phyloP scores from a whole-genome alignment of 257 asterid genomes.

The Euphrasia confusa region DNA sequence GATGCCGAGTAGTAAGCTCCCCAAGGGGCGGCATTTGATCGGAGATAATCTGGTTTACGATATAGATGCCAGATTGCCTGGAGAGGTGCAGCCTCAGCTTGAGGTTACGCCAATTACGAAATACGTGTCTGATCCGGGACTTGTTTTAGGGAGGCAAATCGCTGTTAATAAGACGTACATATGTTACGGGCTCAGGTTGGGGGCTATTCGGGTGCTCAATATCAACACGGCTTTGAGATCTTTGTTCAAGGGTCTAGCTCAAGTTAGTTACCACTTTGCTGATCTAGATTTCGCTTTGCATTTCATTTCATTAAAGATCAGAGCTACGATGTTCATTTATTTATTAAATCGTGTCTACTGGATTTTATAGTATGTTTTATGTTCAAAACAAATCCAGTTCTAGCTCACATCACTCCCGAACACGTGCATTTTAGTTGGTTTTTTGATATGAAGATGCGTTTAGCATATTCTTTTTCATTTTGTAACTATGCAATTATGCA shows the following conservation, averaged over 20 bases:
- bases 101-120: constrained; percentile 99
- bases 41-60: constrained; percentile 72
- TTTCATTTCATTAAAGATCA: not conserved
- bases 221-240: constrained; percentile 93
- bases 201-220: constrained; percentile 86
- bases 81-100: constrained; percentile 96
- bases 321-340: constrained; percentile 1
- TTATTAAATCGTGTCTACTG: constrained; percentile 3
- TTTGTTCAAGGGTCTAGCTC: constrained; percentile 85
- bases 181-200: constrained; percentile 87
- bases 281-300: constrained; percentile 9
- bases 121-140: constrained; percentile 90
- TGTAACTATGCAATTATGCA: too few relatives aligned
- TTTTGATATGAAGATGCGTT: not conserved
- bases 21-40: constrained; percentile 80
- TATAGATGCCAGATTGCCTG: constrained; percentile 68
- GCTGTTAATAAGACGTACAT: constrained; percentile 91
- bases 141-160: constrained; percentile 87
- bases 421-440: not conserved
- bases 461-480: not conserved
- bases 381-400: constrained; percentile 3
- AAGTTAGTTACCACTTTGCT: constrained; percentile 43
- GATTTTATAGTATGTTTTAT: not conserved
- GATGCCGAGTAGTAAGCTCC: constrained; percentile 84
- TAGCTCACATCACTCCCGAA: constrained; percentile 1